Percentiles rank a stretch among this genome's conserved stretches.
phyloP scores from a whole-genome alignment of 176 grass and related monocot species.

The Oryza australiensis region DNA sequence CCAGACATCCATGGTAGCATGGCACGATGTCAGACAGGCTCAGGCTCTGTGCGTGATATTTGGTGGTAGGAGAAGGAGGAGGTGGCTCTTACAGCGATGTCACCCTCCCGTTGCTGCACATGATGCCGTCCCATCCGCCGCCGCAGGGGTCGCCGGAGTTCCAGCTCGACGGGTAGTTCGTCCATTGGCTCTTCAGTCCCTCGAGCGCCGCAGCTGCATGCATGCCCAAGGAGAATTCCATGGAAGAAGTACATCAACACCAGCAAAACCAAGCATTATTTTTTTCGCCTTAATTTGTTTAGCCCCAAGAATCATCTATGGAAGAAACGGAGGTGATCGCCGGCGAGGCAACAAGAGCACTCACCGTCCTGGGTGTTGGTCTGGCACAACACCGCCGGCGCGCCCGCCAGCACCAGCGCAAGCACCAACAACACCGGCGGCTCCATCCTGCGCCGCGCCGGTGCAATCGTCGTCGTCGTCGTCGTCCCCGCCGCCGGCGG shows the following conservation, averaged over 20 bases:
- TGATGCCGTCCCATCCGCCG: conserved; percentile 44
- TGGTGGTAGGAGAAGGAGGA: background rate
- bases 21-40: background rate
- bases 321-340: background rate
- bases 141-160: conserved; percentile 46
- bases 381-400: conserved; percentile 31
- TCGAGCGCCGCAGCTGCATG: conserved; percentile 26
- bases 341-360: background rate
- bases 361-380: conserved; percentile 44
- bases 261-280: no score
- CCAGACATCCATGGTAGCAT: background rate
- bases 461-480: conserved; percentile 33
- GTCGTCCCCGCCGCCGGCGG: background rate
- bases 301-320: background rate
- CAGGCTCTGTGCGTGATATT: background rate
- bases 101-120: conserved; percentile 41
- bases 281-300: no score
- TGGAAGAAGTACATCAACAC: background rate
- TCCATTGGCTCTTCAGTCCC: conserved; percentile 29
- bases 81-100: conserved; percentile 36
- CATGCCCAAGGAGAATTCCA: background rate
- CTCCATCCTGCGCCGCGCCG: conserved; percentile 10
- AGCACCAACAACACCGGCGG: background rate
- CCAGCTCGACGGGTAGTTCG: conserved; percentile 44
- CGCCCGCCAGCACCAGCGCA: background rate